A percentile compares a stretch with the other conserved stretches of the same genome.
Conservation (phyloP, 2,329 filamentous ascomycete genomes). For the Xylaria hypoxylon region DNA sequence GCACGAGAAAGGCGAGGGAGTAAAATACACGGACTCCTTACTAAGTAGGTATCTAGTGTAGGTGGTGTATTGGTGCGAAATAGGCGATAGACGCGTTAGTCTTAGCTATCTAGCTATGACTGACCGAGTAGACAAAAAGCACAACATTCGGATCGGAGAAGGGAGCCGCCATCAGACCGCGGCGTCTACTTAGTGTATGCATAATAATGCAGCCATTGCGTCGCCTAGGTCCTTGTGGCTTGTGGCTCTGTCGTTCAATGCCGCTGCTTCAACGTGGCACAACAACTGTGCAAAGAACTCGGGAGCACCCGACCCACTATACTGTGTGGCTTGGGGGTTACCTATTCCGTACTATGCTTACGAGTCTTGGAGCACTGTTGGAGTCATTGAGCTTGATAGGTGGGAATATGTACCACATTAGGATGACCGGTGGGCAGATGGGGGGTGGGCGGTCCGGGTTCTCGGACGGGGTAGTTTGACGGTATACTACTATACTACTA, state of each 20-base stretch:
- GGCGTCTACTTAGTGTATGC: neutral
- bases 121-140: constrained; percentile 5
- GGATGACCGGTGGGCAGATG: constrained; percentile 3
- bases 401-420: constrained; percentile 10
- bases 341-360: neutral
- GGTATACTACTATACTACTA: too few relatives aligned
- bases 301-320: neutral
- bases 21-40: neutral
- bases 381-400: constrained; percentile 4
- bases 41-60: neutral
- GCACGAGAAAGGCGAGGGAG: neutral
- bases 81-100: constrained; percentile 7
- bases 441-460: constrained; percentile 7
- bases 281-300: neutral
- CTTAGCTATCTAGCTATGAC: constrained; percentile 1
- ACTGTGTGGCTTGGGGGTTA: too few relatives aligned
- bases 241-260: constrained; percentile 9
- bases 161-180: constrained; percentile 4
- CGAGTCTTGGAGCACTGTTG: neutral
- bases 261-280: neutral
- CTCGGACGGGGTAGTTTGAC: constrained; percentile 11
- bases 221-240: constrained; percentile 6
- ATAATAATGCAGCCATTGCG: constrained; percentile 12
- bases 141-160: constrained; percentile 4
- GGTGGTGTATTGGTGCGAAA: neutral